Evolutionary conservation across 768 basidiomycete genomes (phyloP).

Genomic region (Serendipita sp.): DNA sequence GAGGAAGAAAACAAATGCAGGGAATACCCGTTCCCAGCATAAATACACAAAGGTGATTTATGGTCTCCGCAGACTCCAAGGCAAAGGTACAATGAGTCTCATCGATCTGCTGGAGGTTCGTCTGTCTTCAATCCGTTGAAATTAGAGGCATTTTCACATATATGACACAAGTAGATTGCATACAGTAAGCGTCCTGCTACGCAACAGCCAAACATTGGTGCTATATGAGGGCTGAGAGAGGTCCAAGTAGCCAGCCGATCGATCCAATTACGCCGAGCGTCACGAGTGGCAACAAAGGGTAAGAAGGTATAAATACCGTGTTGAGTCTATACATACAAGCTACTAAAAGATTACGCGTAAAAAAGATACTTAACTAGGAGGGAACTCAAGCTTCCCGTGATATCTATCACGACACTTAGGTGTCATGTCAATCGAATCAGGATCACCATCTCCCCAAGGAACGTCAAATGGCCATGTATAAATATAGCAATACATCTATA

Average conservation of each 20-base stretch:
- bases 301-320: no score
- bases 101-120: conserved; percentile 66
- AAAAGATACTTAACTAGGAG: no score
- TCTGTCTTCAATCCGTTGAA: conserved; percentile 29
- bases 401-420: neutral
- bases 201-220: conserved; percentile 15
- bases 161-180: conserved; percentile 2
- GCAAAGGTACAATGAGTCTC: conserved; percentile 72
- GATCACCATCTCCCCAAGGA: neutral
- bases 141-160: neutral
- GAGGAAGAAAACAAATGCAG: conserved; percentile 15
- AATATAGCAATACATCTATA: neutral
- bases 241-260: neutral
- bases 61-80: conserved; percentile 48
- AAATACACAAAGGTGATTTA: conserved; percentile 81
- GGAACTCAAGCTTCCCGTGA: no score
- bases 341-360: no score
- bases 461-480: neutral
- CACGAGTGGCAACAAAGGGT: neutral
- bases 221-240: neutral
- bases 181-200: conserved; percentile 15
- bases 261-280: neutral
- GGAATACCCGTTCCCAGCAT: conserved; percentile 55
- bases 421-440: neutral
- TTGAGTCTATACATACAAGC: no score